Evolutionary conservation across 192 early-diverging fungal species (phyloP).

Genomic region (Dimargaris xerosporica): DNA sequence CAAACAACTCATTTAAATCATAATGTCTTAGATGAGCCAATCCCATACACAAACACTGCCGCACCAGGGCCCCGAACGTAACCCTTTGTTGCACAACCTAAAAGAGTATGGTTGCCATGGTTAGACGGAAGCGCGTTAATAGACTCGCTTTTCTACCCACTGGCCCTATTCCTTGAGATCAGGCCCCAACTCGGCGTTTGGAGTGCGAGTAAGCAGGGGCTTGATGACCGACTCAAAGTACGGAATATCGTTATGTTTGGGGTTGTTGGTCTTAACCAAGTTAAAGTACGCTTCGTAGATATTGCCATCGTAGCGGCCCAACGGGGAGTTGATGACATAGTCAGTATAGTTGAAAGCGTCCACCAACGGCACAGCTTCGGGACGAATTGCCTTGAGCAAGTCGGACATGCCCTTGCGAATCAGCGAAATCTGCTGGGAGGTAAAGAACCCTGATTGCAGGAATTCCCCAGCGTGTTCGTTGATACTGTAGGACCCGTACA

Average conservation of each 20-base stretch:
- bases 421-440: conserved; percentile 47
- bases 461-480: conserved; percentile 71
- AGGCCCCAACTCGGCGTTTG: conserved; percentile 32
- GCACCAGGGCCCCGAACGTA: too few species aligned
- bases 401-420: conserved; percentile 47
- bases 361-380: conserved; percentile 66
- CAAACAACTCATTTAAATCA: too few species aligned
- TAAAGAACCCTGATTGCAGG: conserved; percentile 73
- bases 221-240: conserved; percentile 70
- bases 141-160: too few species aligned
- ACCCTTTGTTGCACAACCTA: too few species aligned
- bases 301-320: conserved; percentile 75
- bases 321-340: conserved; percentile 76
- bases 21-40: too few species aligned
- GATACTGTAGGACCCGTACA: conserved; percentile 75
- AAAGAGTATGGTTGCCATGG: too few species aligned
- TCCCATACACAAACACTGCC: too few species aligned
- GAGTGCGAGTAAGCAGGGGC: conserved; percentile 50
- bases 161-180: conserved; percentile 56
- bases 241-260: conserved; percentile 40
- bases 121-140: too few species aligned
- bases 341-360: conserved; percentile 83
- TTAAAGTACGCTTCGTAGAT: conserved; percentile 79
- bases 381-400: conserved; percentile 53
- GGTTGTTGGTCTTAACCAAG: conserved; percentile 62